Evolutionary conservation across 108 stramenopile genomes (phyloP), one percentile per base, ranked within the genome.

Genomic region (Skeletonema menzelii): DNA sequence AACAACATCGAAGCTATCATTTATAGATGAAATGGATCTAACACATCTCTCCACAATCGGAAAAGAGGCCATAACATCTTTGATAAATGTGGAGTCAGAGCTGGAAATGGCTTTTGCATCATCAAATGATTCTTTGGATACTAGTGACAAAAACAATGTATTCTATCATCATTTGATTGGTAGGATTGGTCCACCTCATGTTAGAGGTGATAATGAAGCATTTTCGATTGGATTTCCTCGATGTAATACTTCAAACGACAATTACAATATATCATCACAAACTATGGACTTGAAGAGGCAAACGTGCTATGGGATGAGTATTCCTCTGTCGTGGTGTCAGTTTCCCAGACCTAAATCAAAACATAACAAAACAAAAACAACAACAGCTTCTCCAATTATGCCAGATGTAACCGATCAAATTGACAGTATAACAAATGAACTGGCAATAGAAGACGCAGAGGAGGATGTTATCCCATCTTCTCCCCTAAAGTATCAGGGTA

Each of bases 301-400:
- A 35, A 42, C 63, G 4, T 63, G 63, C 31, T 31, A 65, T 65
- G 72, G 72, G n/a, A 65, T 73, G 53, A 5, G 26, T 28, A 53
- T 73, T 65, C 72, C 72, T 19, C 1, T 20, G 13, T 73, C 64
- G 22, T 64, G 62, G 56, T 73, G 40, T 73, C 55, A 63, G 40
- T 73, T 73, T 55, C 72, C 72, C 28, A 10, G 64, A 26, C 38
- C 57, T 30, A 0, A 58, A 2, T 22, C 44, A 56, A 8, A 40
- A 59, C 10, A 22, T 24, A 40, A 5, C 28, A 40, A 42, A 22
- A 35, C 34, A 35, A 35, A 35, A 30, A 34, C 30, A 60, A 31
- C 34, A 0, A 10, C 59, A 34, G 32, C 5, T 12, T 8, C 22
- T 53, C 8, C 49, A 22, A 24, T 8, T 24, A 7, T 15, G 31